Evolutionary conservation across 2,329 filamentous ascomycete genomes (phyloP).

Genomic region (Phialophora chinensis): DNA sequence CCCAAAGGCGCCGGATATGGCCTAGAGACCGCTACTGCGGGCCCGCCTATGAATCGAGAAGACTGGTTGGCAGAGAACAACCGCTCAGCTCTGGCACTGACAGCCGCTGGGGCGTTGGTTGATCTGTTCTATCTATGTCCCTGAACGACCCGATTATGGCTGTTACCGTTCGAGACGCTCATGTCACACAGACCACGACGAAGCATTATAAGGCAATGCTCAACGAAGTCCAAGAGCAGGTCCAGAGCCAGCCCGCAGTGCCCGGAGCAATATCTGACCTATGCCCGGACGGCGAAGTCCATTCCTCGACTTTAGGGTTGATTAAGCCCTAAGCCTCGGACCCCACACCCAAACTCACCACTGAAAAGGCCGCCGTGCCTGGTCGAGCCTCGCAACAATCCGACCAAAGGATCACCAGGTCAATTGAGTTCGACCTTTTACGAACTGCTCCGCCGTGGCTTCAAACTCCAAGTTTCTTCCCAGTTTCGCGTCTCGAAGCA

Average conservation of each 20-base stretch:
- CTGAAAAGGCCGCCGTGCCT: neutral
- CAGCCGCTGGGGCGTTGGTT: constrained; percentile 19
- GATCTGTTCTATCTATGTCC: constrained; percentile 4
- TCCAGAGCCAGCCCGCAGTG: constrained; percentile 5
- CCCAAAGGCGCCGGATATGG: constrained; percentile 9
- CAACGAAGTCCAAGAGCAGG: neutral
- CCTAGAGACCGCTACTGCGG: constrained; percentile 17
- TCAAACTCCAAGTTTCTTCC: constrained; percentile 18
- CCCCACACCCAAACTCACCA: constrained; percentile 3
- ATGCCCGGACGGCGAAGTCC: neutral
- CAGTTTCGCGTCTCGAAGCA: constrained; percentile 14
- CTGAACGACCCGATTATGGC: neutral
- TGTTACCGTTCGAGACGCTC: constrained; percentile 18
- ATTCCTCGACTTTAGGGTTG: constrained; percentile 7
- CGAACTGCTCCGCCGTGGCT: constrained; percentile 19
- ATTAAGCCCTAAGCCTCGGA: neutral
- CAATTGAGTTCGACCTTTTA: constrained; percentile 2
- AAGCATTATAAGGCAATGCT: neutral
- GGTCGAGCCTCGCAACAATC: constrained; percentile 14
- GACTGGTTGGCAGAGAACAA: constrained; percentile 21
- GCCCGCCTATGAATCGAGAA: constrained; percentile 24
- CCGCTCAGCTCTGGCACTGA: constrained; percentile 16
- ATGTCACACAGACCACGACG: constrained; percentile 18
- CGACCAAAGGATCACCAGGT: neutral
- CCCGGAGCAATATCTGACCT: constrained; percentile 7